A percentile compares a stretch with the other conserved stretches of the same genome.
Conservation (phyloP, 495 filamentous ascomycete species). For the Penicillium paradoxum region DNA sequence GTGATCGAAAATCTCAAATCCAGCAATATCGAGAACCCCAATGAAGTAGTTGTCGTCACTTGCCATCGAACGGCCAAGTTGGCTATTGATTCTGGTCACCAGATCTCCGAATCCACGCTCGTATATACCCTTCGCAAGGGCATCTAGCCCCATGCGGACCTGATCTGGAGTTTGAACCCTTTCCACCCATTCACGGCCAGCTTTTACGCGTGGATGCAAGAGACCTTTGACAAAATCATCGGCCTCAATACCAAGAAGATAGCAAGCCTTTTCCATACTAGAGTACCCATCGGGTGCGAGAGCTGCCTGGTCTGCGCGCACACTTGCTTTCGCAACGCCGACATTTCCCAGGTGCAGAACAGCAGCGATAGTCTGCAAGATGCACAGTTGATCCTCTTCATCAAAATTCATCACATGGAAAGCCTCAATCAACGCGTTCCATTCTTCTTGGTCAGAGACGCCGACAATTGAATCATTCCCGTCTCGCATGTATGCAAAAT, state of each 20-base stretch:
- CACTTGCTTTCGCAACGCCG: slow-evolving; percentile 78
- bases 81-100: slow-evolving; percentile 84
- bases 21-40: slow-evolving; percentile 97
- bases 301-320: slow-evolving; percentile 84
- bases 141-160: slow-evolving; percentile 83
- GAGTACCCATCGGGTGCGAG: slow-evolving; percentile 65
- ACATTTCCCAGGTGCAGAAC: slow-evolving; percentile 95
- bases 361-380: slow-evolving; percentile 82
- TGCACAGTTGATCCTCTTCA: slow-evolving; percentile 74
- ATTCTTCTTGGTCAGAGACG: slow-evolving; percentile 88
- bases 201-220: slow-evolving; percentile 88
- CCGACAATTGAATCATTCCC: slow-evolving; percentile 88
- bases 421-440: slow-evolving; percentile 83
- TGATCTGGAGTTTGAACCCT: slow-evolving; percentile 97
- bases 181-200: slow-evolving; percentile 95
- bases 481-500: slow-evolving; percentile 86
- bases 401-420: slow-evolving; percentile 94
- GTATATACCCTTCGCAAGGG: slow-evolving; percentile 94
- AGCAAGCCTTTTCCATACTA: slow-evolving; percentile 72
- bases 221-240: slow-evolving; percentile 85
- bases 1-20: slow-evolving; percentile 97
- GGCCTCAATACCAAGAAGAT: slow-evolving; percentile 73
- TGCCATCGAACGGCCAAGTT: slow-evolving; percentile 75
- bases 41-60: slow-evolving; percentile 91
- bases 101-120: slow-evolving; percentile 93